Evolutionary conservation across 306 rosid species (phyloP).

Genomic region (Prunus davidiana): DNA sequence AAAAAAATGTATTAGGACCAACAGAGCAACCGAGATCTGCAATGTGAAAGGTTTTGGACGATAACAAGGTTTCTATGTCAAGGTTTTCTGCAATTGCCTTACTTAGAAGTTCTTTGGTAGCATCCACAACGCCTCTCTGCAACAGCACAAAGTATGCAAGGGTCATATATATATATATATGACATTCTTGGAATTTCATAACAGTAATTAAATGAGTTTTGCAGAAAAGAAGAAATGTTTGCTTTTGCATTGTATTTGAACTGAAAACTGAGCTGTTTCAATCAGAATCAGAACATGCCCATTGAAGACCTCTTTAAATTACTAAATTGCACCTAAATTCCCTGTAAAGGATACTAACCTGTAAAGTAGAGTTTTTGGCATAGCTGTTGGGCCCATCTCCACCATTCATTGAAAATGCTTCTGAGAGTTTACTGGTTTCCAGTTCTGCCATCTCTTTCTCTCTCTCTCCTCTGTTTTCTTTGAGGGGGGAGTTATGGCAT

Average conservation of each 20-base stretch:
- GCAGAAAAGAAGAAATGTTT: not conserved
- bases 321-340: not conserved
- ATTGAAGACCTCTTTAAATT: too few species aligned
- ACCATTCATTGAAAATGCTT: slow-evolving; percentile 31
- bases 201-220: not conserved
- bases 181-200: too few species aligned
- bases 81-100: slow-evolving; percentile 22
- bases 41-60: slow-evolving; percentile 13
- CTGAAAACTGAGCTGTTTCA: not conserved
- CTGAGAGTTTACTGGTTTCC: not conserved
- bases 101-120: slow-evolving; percentile 12
- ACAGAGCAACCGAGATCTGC: slow-evolving; percentile 49
- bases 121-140: not conserved
- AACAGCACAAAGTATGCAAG: not conserved
- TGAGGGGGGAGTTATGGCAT: not conserved
- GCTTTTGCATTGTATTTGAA: too few species aligned
- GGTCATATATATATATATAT: too few species aligned
- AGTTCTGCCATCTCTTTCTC: not conserved
- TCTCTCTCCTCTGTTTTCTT: not conserved
- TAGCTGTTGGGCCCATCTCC: slow-evolving; percentile 44
- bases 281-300: not conserved
- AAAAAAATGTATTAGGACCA: slow-evolving; percentile 39
- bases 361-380: slow-evolving; percentile 31
- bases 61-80: slow-evolving; percentile 1
- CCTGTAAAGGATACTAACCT: slow-evolving; percentile 14